Evolutionary conservation across 331 rosid species (phyloP), one percentile per base, ranked within the genome.

Genomic region (Pyracantha coccinea): DNA sequence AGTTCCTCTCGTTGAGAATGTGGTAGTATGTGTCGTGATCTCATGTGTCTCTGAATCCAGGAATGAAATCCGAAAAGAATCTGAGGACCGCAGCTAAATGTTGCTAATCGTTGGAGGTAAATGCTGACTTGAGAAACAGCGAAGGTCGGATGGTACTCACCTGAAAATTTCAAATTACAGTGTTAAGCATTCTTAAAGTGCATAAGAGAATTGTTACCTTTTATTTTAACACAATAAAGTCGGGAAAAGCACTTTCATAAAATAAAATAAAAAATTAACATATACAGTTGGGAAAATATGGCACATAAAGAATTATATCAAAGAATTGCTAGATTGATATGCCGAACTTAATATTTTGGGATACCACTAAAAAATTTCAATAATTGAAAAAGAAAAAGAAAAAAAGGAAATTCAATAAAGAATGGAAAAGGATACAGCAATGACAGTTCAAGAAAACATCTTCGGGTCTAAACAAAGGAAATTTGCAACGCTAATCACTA

Each of bases 101-200:
- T 79, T 89, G 93, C 3, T 92, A 74, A 81, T 95, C 89, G 9
- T 77, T 87, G 53, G 93, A 87, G 35, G 83, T 83, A 67, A 85
- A 85, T 68, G 97, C 97, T 4, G 91, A 91, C 82, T 95, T 91
- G 17, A 92, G 93, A 88, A 92, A 95, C 90, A 92, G 74, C n/a
- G 97, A 88, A 38, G 99, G 88, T 61, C 92, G 85, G 73, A 95
- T 73, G 32, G 86, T 89, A 70, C 81, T 85, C 81, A 92, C 97
- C 99, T 95, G 92, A 75, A 78, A 75, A 35, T 69, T 81, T 77
- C 76, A 35, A 52, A n/a, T n/a, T n/a, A n/a, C 28, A 25, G 28
- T 25, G 28, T 25, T 25, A 25, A 25, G 19, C 59, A 66, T 72
- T 41, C 14, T 72, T 24, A 72, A 72, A 58, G 38, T 2, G 52